Conservation (phyloP, 2,329 filamentous ascomycete species). For the Colletotrichum sansevieriae region DNA sequence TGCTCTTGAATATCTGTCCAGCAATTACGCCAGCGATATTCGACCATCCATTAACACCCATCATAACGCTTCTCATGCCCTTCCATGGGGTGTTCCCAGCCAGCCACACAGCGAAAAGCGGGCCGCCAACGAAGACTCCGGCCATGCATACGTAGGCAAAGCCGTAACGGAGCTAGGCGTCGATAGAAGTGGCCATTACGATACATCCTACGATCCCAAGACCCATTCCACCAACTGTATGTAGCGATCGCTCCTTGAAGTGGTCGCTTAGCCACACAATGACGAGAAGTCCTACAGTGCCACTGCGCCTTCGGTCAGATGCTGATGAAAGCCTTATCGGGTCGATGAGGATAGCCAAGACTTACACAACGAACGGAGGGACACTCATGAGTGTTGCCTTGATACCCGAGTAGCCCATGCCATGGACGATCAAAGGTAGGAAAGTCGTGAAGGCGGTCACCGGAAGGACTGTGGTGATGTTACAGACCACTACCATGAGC, state of each 20-base stretch:
- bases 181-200: constrained; percentile 43
- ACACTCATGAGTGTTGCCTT: constrained; percentile 23
- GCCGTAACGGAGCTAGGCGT: constrained; percentile 43
- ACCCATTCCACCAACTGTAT: constrained; percentile 43
- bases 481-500: constrained; percentile 14
- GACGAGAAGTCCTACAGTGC: constrained; percentile 33
- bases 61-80: constrained; percentile 55
- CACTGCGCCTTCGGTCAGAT: constrained; percentile 34
- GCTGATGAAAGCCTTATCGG: background rate
- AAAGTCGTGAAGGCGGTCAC: constrained; percentile 23
- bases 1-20: constrained; percentile 45
- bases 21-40: constrained; percentile 45
- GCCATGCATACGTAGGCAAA: constrained; percentile 45
- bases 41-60: constrained; percentile 68
- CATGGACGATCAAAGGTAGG: constrained; percentile 15
- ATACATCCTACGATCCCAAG: constrained; percentile 43
- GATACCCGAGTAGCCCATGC: constrained; percentile 17
- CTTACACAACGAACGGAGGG: constrained; percentile 28
- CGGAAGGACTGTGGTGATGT: constrained; percentile 21
- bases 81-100: constrained; percentile 66
- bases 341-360: background rate
- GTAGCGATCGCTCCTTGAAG: constrained; percentile 44
- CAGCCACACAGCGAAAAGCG: constrained; percentile 65
- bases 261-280: constrained; percentile 44
- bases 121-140: constrained; percentile 60